phyloP scores from a whole-genome alignment of 2,329 filamentous ascomycete genomes.

The Parasarocladium wereldwijsianum region DNA sequence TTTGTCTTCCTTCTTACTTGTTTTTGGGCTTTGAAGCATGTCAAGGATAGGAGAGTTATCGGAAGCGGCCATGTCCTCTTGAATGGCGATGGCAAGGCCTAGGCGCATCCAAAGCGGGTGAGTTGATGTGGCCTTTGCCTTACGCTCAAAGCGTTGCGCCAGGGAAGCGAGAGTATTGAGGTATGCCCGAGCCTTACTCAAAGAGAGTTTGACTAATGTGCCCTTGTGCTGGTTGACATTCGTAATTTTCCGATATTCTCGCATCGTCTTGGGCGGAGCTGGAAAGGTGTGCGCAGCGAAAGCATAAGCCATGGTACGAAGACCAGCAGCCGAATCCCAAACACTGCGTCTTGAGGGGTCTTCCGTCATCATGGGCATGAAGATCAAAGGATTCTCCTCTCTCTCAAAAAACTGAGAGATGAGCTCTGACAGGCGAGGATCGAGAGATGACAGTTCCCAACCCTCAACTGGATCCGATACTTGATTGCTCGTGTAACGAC shows the following conservation, averaged over 20 bases:
- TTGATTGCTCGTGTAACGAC: constrained; percentile 1
- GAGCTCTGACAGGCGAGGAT: constrained; percentile 25
- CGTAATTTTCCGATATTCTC: constrained; percentile 3
- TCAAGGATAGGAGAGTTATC: neutral
- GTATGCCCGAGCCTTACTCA: neutral
- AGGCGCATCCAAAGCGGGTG: neutral
- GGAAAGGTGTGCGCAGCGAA: neutral
- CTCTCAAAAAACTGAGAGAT: constrained; percentile 17
- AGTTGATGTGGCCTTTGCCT: constrained; percentile 1
- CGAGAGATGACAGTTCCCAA: constrained; percentile 10
- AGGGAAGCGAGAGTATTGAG: constrained; percentile 10
- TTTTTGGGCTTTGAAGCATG: neutral
- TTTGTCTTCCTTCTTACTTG: neutral
- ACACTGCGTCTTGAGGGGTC: constrained; percentile 37
- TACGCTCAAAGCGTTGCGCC: constrained; percentile 5
- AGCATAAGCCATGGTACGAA: constrained; percentile 41
- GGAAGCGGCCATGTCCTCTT: neutral
- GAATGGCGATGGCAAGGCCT: constrained; percentile 1
- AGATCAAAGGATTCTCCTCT: constrained; percentile 27
- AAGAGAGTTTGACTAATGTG: constrained; percentile 8
- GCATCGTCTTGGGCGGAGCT: neutral
- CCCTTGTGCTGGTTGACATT: constrained; percentile 13
- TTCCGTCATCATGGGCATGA: constrained; percentile 50
- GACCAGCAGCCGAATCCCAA: constrained; percentile 36
- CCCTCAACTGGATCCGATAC: neutral